Evolutionary conservation across 2,329 filamentous ascomycete genomes (phyloP), one percentile per base, ranked within the genome.

Genomic region (Colletotrichum australisinense): DNA sequence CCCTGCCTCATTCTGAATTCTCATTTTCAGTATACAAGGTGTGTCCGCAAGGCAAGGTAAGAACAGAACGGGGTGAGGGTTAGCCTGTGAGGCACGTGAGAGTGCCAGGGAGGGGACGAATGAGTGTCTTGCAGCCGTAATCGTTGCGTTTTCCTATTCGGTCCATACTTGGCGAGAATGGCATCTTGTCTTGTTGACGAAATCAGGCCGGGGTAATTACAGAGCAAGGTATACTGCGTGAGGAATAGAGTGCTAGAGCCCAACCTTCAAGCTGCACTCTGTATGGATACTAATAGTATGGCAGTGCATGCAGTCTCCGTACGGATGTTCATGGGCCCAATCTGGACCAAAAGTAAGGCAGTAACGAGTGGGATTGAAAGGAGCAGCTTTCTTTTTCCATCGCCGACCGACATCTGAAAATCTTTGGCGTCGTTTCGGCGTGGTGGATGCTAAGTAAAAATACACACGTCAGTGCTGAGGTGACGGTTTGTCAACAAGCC

Each of bases 381-480:
- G 32, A 24, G 26, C 46, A 56, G 19, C 49, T 56, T 63, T 57
- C 49, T 35, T 22, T 35, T 57, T 52, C 60, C 60, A 26, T 12
- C 35, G 59, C 9, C 52, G 53, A 42, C 16, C 52, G 53, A 42
- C 60, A 69, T 64, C 26, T 57, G 28, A 65, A 11, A 9, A 28
- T 19, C 38, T 46, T 35, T 55, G 30, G 63, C 24, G 11, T 42
- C 56, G 67, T 67, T 67, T 67, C 55, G 66, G 32, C 58, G 11
- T 38, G 32, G 66, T 69, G 66, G 49, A 49, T 63, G 59, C 59
- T 9, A 14, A 38, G 58, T 28, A 63, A 68, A 63, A 68, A 68
- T 68, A 63, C 65, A 38, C 14, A 8, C 42, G 62, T 30, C 11
- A 19, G n/a, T 63, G 59, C 38, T 42, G 42, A 49, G 42, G 19